These are phyloP conservation scores for Pyrenophora seminiperda DNA, from an alignment of 2,329 filamentous ascomycete species.

Conservation along the genomic window DNA sequence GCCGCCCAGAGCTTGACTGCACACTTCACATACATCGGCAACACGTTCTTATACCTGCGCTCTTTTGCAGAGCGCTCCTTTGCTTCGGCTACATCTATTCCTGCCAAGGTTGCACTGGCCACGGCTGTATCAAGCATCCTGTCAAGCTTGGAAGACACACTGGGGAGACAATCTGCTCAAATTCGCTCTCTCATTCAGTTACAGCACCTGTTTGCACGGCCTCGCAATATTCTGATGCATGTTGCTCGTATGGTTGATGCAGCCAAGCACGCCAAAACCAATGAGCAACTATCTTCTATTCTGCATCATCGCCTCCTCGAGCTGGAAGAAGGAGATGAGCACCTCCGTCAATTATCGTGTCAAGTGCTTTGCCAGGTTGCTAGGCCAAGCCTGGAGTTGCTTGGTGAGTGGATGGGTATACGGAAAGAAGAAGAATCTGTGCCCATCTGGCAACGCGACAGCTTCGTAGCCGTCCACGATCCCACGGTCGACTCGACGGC, in stretches of 20 bases:
- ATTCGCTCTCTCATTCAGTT: slow-evolving; percentile 50
- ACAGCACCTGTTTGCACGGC: slow-evolving; percentile 49
- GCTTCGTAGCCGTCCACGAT: slow-evolving; percentile 40
- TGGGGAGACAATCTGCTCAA: slow-evolving; percentile 35
- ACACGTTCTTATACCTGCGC: slow-evolving; percentile 41
- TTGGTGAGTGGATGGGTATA: slow-evolving; percentile 77
- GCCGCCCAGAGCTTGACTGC: slow-evolving; percentile 60
- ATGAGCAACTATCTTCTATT: slow-evolving; percentile 47
- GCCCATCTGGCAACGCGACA: slow-evolving; percentile 34
- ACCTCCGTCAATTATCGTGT: slow-evolving; percentile 67
- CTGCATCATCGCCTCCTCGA: slow-evolving; percentile 48
- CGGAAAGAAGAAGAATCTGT: slow-evolving; percentile 46
- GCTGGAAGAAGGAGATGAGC: slow-evolving; percentile 66
- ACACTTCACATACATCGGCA: slow-evolving; percentile 49
- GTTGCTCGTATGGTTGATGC: slow-evolving; percentile 57
- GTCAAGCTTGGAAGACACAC: slow-evolving; percentile 48
- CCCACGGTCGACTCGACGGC: slow-evolving; percentile 26
- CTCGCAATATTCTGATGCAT: slow-evolving; percentile 60
- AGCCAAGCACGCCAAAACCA: slow-evolving; percentile 51
- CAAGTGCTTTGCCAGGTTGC: slow-evolving; percentile 69
- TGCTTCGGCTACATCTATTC: slow-evolving; percentile 40
- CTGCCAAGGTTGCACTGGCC: slow-evolving; percentile 51
- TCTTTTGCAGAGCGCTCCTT: slow-evolving; percentile 48
- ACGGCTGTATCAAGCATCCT: slow-evolving; percentile 49
- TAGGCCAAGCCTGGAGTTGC: slow-evolving; percentile 68